phyloP scores from a whole-genome alignment of 2,329 filamentous ascomycete species.

The Dothistroma pini region DNA sequence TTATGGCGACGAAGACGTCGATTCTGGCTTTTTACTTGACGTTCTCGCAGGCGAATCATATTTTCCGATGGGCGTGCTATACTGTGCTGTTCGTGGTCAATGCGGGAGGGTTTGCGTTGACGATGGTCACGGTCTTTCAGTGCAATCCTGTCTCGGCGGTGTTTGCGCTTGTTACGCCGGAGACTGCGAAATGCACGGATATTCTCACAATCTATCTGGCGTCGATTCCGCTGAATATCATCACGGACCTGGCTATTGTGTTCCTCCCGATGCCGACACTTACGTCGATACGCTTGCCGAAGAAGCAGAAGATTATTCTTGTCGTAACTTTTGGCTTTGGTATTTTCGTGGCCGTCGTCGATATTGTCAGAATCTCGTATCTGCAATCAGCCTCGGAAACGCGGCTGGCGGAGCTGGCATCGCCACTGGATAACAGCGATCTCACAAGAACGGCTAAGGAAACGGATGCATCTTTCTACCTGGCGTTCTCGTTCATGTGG shows the following conservation, averaged over 20 bases:
- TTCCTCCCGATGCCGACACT: constrained; percentile 85
- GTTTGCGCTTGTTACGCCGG: constrained; percentile 52
- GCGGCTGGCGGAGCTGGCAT: constrained; percentile 41
- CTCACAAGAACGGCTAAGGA: constrained; percentile 37
- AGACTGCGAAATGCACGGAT: constrained; percentile 54
- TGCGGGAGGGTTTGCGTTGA: constrained; percentile 70
- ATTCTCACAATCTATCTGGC: constrained; percentile 63
- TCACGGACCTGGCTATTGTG: constrained; percentile 83
- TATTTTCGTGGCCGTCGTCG: constrained; percentile 81
- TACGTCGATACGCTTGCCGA: constrained; percentile 78
- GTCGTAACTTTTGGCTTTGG: constrained; percentile 83
- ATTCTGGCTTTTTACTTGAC: constrained; percentile 87
- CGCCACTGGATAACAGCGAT: background rate
- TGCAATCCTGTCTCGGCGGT: constrained; percentile 71
- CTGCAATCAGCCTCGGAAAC: constrained; percentile 66
- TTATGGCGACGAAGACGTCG: constrained; percentile 92
- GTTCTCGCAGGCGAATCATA: constrained; percentile 71
- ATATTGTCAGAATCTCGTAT: constrained; percentile 86
- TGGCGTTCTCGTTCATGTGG: constrained; percentile 81
- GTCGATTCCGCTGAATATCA: constrained; percentile 85
- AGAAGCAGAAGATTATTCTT: constrained; percentile 81
- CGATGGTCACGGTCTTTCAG: constrained; percentile 83
- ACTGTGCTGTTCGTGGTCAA: constrained; percentile 74
- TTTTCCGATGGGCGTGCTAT: constrained; percentile 81
- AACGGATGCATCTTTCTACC: constrained; percentile 63